Evolutionary conservation across 2,329 filamentous ascomycete species (phyloP).

Genomic region (Microsporum ferrugineum): DNA sequence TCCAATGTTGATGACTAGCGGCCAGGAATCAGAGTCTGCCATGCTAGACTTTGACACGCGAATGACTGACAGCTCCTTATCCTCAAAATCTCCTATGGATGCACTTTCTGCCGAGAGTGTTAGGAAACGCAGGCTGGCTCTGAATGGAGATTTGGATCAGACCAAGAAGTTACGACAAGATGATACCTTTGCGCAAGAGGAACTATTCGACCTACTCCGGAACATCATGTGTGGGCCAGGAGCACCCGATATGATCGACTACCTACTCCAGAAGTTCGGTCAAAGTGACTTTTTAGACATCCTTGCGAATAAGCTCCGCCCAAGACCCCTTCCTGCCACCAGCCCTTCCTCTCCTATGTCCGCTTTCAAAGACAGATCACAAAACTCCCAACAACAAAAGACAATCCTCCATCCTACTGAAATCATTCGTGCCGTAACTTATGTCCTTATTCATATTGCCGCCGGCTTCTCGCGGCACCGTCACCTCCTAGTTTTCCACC

Average conservation of each 20-base stretch:
- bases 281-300: slow-evolving; percentile 70
- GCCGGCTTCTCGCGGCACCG: slow-evolving; percentile 69
- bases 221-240: slow-evolving; percentile 67
- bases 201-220: slow-evolving; percentile 76
- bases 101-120: slow-evolving; percentile 30
- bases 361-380: slow-evolving; percentile 14
- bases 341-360: slow-evolving; percentile 17
- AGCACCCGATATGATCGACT: slow-evolving; percentile 65
- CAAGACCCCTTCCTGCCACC: slow-evolving; percentile 24
- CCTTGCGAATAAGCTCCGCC: slow-evolving; percentile 63
- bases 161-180: slow-evolving; percentile 59
- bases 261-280: slow-evolving; percentile 64
- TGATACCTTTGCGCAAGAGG: slow-evolving; percentile 77
- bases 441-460: slow-evolving; percentile 77
- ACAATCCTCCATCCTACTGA: slow-evolving; percentile 38
- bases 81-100: slow-evolving; percentile 31
- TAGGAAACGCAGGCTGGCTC: slow-evolving; percentile 30
- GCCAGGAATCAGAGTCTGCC: slow-evolving; percentile 13
- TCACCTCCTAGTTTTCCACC: slow-evolving; percentile 65
- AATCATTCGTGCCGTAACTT: slow-evolving; percentile 67
- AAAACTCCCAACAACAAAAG: slow-evolving; percentile 11
- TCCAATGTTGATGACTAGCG: slow-evolving; percentile 30
- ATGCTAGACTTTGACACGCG: slow-evolving; percentile 17
- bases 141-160: slow-evolving; percentile 58
- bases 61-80: slow-evolving; percentile 29